Base-by-base conservation (phyloP, 768 basidiomycete species). In the Phylloporus rhodoxanthus region DNA sequence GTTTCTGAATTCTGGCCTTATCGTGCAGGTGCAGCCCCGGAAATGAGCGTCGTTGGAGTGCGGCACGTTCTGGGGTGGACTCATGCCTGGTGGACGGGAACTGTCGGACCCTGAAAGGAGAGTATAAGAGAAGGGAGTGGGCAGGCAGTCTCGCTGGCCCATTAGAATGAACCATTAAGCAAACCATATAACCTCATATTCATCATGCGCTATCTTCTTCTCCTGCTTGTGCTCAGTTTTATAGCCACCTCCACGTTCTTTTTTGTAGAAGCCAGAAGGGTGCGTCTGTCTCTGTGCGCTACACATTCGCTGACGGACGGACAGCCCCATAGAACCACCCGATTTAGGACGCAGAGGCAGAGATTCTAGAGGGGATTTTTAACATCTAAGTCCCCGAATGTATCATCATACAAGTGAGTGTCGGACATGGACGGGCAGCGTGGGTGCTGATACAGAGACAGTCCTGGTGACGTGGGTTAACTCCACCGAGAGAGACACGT, bases 241-340 rank as follows among this genome's bases (percentile, higher is more conserved):
- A 45, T 63, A 51, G 63, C 61, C 3, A 45, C 43, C 40, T 63
- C 61, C 50, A 65, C 61, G 32, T 63, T 63, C 61, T 63, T 63
- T 65, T 63, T 53, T 17, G 63, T 62, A 54, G 61, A 63, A 50
- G 61, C 54, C 47, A 59, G 51, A 59, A 52, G 49, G 63, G 61
- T 63, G 39, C 25, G 63, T 51, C 36, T 33, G 45, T 50, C 53
- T 45, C 17, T 11, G 44, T 48, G 19, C 1, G 32, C 30, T 19
- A 2, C 30, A 1, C 33, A 15, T 19, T 44, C 8, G 40, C 54
- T 63, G 39, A 63, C 45, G 2, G 47, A 14, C 26, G n/a, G 13
- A 21, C 6, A 65, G 63, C 63, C 63, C 10, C 47, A 54, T 44
- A 57, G 51, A 48, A 42, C 54, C 47, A 56, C 59, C 38, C 54